A percentile compares a stretch with the other conserved stretches of the same genome.
These are phyloP conservation scores for Trametes pubescens DNA, from an alignment of 1,284 basidiomycete genomes.

Conservation along the genomic window DNA sequence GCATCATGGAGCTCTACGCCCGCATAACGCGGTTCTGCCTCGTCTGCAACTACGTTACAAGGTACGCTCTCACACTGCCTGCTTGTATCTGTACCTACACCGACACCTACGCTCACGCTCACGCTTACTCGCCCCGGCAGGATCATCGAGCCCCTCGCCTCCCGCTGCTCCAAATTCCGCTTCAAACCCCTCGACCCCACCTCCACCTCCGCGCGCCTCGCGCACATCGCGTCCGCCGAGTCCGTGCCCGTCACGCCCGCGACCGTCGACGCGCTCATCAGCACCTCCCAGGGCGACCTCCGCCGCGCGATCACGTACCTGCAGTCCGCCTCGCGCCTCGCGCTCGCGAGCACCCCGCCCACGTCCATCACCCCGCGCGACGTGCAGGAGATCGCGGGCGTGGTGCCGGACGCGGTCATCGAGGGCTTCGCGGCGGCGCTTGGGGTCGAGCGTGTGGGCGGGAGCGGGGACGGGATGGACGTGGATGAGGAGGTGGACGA, in stretches of 20 bases:
- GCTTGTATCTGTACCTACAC: no score
- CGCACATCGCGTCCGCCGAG: constrained; percentile 80
- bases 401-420: constrained; percentile 85
- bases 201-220: constrained; percentile 81
- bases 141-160: constrained; percentile 98
- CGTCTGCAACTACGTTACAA: constrained; percentile 99
- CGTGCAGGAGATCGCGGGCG: constrained; percentile 97
- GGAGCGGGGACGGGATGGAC: constrained; percentile 37
- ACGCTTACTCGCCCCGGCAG: constrained; percentile 63
- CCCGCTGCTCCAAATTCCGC: constrained; percentile 99
- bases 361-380: constrained; percentile 76
- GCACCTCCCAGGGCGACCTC: constrained; percentile 90
- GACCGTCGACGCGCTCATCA: constrained; percentile 79
- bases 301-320: constrained; percentile 99
- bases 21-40: constrained; percentile 98
- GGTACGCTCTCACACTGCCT: constrained; percentile 5
- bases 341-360: constrained; percentile 72
- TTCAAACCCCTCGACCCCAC: constrained; percentile 90
- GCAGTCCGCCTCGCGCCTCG: constrained; percentile 93
- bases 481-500: constrained; percentile 63
- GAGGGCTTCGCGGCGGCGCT: constrained; percentile 73
- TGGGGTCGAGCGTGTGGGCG: constrained; percentile 72
- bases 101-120: no score
- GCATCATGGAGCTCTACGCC: constrained; percentile 99
- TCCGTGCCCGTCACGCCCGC: constrained; percentile 55